Percentiles rank a stretch among this genome's conserved stretches.
Evolutionary conservation across 1,284 basidiomycete species (phyloP).

Genomic region (Malassezia nana): DNA sequence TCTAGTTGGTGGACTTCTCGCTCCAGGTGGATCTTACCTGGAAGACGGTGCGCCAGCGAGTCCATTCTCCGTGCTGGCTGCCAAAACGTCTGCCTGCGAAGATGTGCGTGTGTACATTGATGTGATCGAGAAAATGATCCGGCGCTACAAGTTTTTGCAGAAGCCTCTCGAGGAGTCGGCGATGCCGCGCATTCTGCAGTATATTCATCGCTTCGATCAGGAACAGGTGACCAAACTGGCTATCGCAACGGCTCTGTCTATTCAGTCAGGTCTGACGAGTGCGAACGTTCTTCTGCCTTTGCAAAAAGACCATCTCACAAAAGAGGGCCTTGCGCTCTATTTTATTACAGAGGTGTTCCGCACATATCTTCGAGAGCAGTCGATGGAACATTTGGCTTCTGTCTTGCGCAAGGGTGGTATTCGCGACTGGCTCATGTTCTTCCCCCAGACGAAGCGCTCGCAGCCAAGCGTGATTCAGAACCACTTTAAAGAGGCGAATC

Average conservation of each 20-base stretch:
- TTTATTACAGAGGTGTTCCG: slow-evolving; percentile 71
- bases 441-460: slow-evolving; percentile 69
- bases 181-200: slow-evolving; percentile 74
- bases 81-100: slow-evolving; percentile 48
- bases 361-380: slow-evolving; percentile 65
- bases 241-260: slow-evolving; percentile 66
- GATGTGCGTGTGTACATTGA: slow-evolving; percentile 77
- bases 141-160: slow-evolving; percentile 94
- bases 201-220: slow-evolving; percentile 56
- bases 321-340: slow-evolving; percentile 66
- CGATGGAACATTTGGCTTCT: slow-evolving; percentile 55
- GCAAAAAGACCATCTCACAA: slow-evolving; percentile 85
- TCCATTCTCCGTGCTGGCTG: slow-evolving; percentile 73
- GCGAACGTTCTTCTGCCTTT: slow-evolving; percentile 68
- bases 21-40: slow-evolving; percentile 82
- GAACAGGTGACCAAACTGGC: slow-evolving; percentile 65
- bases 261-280: slow-evolving; percentile 68
- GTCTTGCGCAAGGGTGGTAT: slow-evolving; percentile 68
- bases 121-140: slow-evolving; percentile 85
- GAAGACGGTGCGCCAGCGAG: slow-evolving; percentile 71
- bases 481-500: slow-evolving; percentile 57
- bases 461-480: slow-evolving; percentile 61
- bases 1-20: slow-evolving; percentile 82
- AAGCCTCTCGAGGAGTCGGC: slow-evolving; percentile 79
- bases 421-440: slow-evolving; percentile 75